Evolutionary conservation across 345 rosid species (phyloP), one percentile per base, ranked within the genome.

Genomic region (Aegle marmelos): DNA sequence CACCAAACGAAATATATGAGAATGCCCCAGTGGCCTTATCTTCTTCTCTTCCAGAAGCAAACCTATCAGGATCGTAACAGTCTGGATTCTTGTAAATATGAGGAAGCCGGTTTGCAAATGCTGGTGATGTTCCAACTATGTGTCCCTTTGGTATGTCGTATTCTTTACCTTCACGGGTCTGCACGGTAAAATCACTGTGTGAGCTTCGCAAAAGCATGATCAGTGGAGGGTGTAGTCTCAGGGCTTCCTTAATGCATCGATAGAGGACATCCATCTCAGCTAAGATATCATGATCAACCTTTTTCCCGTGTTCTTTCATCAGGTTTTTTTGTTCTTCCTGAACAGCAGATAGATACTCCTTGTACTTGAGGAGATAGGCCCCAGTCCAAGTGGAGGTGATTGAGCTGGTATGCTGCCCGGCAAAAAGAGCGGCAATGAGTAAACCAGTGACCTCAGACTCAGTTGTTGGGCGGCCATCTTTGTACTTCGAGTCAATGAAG

Each of bases 381-480:
- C 99, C 99, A 1, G 97, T 92, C 99, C 99, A 96, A 0, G 92
- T 90, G 74, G 98, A 96, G 74, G 99, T 94, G 86, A 96, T 96
- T 64, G 99, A 96, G 83, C 99, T 96, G 27, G 99, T 96, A 85
- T 96, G 99, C 89, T 96, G 99, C 62, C 99, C 98, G 22, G 97
- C 98, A 85, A 96, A 96, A 61, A 96, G 91, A 78, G 98, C 98
- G 45, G 99, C 99, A 62, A 96, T 96, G 74, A 96, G 98, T 82
- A 96, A 82, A 60, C 99, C 99, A 0, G 99, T 92, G 82, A 94
- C 87, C 88, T 96, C 99, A 16, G 89, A 56, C 33, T 96, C 98
- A 0, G 97, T 94, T 59, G 99, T 96, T 31, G 87, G 88, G 61
- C 98, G 93, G 28, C 99, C 99, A 73, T 90, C 90, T 79, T 90